Percentiles rank a stretch among this genome's conserved stretches.
These are phyloP conservation scores for Gaeumannomyces sp. DNA, from an alignment of 2,329 filamentous ascomycete genomes.

Conservation along the genomic window DNA sequence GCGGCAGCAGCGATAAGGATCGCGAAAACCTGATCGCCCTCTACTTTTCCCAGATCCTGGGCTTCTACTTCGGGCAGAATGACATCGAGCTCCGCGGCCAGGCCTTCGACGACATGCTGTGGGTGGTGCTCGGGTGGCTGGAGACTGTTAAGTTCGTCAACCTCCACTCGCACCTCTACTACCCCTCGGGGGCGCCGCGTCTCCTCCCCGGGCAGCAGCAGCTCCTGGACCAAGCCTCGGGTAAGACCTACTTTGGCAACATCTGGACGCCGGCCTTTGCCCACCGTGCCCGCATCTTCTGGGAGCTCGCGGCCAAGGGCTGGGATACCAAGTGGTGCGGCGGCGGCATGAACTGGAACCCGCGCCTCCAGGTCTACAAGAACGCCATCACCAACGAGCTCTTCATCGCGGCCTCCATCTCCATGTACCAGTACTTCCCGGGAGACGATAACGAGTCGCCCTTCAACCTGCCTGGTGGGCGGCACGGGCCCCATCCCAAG, in stretches of 20 bases:
- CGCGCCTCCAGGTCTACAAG: slow-evolving; percentile 75
- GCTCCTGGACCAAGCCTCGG: slow-evolving; percentile 26
- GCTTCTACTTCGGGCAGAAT: slow-evolving; percentile 85
- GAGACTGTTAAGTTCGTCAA: slow-evolving; percentile 73
- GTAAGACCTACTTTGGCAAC: slow-evolving; percentile 63
- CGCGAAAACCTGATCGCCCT: slow-evolving; percentile 75
- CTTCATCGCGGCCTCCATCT: slow-evolving; percentile 75
- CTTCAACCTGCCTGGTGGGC: slow-evolving; percentile 37
- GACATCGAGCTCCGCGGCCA: slow-evolving; percentile 63
- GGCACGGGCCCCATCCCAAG: slow-evolving; percentile 19
- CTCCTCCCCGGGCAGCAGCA: slow-evolving; percentile 21
- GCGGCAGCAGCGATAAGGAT: slow-evolving; percentile 35
- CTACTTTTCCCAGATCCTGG: slow-evolving; percentile 70
- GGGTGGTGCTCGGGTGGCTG: slow-evolving; percentile 90
- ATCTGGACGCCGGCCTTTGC: slow-evolving; percentile 73
- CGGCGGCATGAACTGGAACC: slow-evolving; percentile 91
- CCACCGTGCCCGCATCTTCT: slow-evolving; percentile 78
- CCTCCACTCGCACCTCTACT: slow-evolving; percentile 60
- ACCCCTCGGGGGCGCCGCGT: slow-evolving; percentile 26
- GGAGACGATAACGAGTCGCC: slow-evolving; percentile 70
- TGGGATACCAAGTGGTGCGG: slow-evolving; percentile 79
- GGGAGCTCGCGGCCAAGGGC: slow-evolving; percentile 69
- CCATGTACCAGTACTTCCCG: slow-evolving; percentile 86
- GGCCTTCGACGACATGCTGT: slow-evolving; percentile 91
- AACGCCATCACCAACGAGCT: slow-evolving; percentile 95